Base-by-base conservation (phyloP, 768 basidiomycete genomes). In the Botryobasidium botryosum region DNA sequence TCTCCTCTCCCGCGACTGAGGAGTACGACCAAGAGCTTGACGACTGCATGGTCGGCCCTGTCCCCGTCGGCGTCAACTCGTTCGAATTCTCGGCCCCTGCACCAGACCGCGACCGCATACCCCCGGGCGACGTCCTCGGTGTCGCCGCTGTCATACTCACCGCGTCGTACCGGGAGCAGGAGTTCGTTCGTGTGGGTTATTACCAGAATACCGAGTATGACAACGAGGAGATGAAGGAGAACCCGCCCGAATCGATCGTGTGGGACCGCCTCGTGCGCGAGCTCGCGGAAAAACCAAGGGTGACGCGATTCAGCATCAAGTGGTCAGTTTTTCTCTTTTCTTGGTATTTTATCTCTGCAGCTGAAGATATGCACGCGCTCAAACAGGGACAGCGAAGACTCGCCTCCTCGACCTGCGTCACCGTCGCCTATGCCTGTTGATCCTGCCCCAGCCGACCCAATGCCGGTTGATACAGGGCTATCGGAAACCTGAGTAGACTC, bases 201-300 rank as follows among this genome's bases (percentile, higher is more conserved):
- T 99, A 99, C 61, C 94, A 97, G 63, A 91, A 97, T 57, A 96
- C 91, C 21, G 92, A 97, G 61, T 97, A 96, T 57, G 92, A 94
- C 60, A 86, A 83, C 54, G 84, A 88, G 43, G 87, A 86, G 62
- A 78, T 91, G 77, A 81, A 77, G 59, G 71, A 77, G 56, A 71
- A 62, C 12, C 80, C 77, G 13, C 79, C 84, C 6, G 50, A 70
- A 46, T 53, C 55, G 29, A 83, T 87, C 42, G 61, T 74, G 56
- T 82, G 88, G 57, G 81, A 90, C 21, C 66, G 76, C 36, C 63
- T 99, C 24, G 74, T 84, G 49, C 69, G 94, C 51, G 86, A 91
- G 55, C 79, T 96, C 59, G 88, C 77, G 52, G 69, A 77, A 40
- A 96, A 94, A 56, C 88, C 90, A 26, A 70, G 91, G 38, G 94